These are phyloP conservation scores for Cyberlindnera veronae DNA, from an alignment of 805 yeast genomes.

Conservation along the genomic window DNA sequence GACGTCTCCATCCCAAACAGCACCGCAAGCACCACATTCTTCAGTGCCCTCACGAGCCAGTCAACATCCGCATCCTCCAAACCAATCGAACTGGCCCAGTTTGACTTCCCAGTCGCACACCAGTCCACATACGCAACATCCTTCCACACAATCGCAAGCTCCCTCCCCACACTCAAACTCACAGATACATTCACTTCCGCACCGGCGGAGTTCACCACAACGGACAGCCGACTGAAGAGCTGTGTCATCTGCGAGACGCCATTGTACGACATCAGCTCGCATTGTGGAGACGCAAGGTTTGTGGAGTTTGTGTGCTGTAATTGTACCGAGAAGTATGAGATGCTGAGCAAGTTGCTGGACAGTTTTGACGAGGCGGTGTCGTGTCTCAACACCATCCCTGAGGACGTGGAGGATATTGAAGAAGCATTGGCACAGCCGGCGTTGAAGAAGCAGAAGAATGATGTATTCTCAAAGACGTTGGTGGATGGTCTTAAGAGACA, in stretches of 20 bases:
- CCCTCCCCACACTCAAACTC: conserved; percentile 18
- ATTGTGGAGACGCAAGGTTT: conserved; percentile 21
- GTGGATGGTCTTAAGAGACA: conserved; percentile 32
- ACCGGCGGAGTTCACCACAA: conserved; percentile 10
- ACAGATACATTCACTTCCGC: conserved; percentile 14
- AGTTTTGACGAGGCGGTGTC: conserved; percentile 33
- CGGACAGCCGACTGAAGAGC: conserved; percentile 27
- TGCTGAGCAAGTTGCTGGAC: conserved; percentile 38
- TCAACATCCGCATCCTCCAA: not conserved
- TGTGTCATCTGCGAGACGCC: conserved; percentile 74
- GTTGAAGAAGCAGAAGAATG: conserved; percentile 10
- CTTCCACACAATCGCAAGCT: conserved; percentile 4
- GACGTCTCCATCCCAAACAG: not conserved
- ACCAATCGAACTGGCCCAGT: conserved; percentile 4
- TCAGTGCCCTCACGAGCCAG: conserved; percentile 6
- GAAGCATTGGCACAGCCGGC: conserved; percentile 15
- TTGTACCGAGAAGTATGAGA: conserved; percentile 57
- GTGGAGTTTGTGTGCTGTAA: conserved; percentile 59
- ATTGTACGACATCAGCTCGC: conserved; percentile 54
- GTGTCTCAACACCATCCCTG: conserved; percentile 13
- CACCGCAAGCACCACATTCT: conserved; percentile 2
- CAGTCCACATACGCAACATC: conserved; percentile 2
- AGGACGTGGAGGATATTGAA: conserved; percentile 23
- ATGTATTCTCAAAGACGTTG: conserved; percentile 31
- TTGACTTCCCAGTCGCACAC: conserved; percentile 6